Percentiles rank a stretch among this genome's conserved stretches.
Evolutionary conservation across 331 rosid genomes (phyloP).

Genomic region (Malus hybrid): DNA sequence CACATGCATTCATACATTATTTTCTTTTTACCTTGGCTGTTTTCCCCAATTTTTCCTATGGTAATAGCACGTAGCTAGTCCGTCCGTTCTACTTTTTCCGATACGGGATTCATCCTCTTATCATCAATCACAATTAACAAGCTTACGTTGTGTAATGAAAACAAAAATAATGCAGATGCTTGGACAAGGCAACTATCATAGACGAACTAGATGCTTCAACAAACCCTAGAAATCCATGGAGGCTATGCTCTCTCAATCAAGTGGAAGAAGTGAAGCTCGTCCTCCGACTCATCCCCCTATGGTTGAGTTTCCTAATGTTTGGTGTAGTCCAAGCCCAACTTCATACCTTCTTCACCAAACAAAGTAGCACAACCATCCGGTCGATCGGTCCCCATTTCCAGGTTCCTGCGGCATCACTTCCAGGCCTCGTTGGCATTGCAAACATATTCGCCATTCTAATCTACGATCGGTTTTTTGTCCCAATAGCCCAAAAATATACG

Average conservation of each 20-base stretch:
- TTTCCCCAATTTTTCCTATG: not conserved
- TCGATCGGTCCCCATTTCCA: conserved; percentile 36
- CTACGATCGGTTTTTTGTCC: conserved; percentile 42
- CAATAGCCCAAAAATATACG: conserved; percentile 18
- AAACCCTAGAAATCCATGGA: conserved; percentile 43
- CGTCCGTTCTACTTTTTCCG: no score
- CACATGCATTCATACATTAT: not conserved
- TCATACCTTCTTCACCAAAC: conserved; percentile 42
- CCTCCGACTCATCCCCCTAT: conserved; percentile 49
- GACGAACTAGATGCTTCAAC: conserved; percentile 25
- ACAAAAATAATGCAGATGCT: not conserved
- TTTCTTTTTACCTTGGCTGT: not conserved
- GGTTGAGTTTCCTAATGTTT: conserved; percentile 43
- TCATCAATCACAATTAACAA: no score
- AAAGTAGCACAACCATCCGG: conserved; percentile 37
- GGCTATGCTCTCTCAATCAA: conserved; percentile 20
- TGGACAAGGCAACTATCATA: conserved; percentile 38
- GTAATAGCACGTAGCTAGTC: not conserved
- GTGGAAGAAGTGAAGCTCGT: conserved; percentile 61
- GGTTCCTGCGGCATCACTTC: conserved; percentile 45
- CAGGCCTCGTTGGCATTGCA: conserved; percentile 26
- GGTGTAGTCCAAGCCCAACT: conserved; percentile 24
- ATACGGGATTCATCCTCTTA: no score
- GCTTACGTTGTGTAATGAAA: not conserved
- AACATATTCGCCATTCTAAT: conserved; percentile 30